phyloP scores from a whole-genome alignment of 179 eudicot species.

The Sideroxylon spinosum region DNA sequence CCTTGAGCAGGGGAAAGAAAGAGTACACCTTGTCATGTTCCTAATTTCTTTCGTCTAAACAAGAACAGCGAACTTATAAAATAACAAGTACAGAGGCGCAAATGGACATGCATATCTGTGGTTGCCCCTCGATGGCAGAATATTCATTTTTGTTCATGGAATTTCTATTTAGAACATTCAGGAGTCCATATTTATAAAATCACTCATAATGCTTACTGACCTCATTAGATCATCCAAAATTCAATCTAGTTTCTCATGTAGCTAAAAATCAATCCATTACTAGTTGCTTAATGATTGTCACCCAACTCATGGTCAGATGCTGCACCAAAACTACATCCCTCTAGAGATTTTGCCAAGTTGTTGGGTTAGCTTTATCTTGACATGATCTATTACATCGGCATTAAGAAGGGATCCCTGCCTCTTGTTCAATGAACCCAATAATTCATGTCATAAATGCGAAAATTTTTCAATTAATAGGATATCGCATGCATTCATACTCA shows the following conservation, averaged over 20 bases:
- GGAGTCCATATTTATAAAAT: neutral
- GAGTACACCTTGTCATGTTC: too few species aligned
- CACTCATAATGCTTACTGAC: neutral
- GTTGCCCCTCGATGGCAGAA: neutral
- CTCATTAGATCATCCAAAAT: neutral
- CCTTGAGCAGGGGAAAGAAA: too few species aligned
- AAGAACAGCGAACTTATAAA: too few species aligned
- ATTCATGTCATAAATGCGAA: neutral
- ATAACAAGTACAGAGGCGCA: too few species aligned
- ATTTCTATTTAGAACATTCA: neutral
- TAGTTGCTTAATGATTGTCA: neutral
- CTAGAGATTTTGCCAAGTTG: neutral
- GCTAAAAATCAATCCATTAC: neutral
- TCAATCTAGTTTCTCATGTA: neutral
- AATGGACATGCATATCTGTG: too few species aligned
- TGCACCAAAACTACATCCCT: too few species aligned
- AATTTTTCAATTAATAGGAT: neutral
- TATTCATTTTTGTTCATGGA: neutral
- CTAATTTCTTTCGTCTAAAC: too few species aligned
- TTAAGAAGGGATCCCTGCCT: neutral
- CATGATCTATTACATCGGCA: neutral
- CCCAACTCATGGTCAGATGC: too few species aligned
- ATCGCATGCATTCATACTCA: slow-evolving; percentile 1
- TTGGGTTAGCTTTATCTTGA: neutral
- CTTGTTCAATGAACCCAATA: neutral